phyloP scores from a whole-genome alignment of 2,329 filamentous ascomycete genomes.

The Cucurbitaria berberidis region DNA sequence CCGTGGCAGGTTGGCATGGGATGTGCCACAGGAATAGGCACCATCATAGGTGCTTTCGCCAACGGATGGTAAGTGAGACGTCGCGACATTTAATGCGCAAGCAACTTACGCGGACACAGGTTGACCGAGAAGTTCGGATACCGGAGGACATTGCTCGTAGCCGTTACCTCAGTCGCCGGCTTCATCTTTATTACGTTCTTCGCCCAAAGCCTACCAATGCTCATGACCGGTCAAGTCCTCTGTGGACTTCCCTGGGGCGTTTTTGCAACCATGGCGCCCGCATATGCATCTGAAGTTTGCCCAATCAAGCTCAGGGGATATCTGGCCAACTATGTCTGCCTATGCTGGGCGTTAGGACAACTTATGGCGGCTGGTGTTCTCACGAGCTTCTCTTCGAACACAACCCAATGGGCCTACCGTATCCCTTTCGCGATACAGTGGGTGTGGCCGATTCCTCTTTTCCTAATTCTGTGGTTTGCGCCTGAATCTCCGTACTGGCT shows the following conservation, averaged over 20 bases:
- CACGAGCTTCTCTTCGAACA: neutral
- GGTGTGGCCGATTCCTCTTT: neutral
- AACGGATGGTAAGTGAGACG: no score
- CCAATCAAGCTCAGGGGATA: conserved; percentile 67
- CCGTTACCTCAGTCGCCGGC: no score
- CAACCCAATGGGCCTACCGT: neutral
- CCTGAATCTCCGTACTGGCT: neutral
- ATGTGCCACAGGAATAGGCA: no score
- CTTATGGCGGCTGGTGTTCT: conserved; percentile 72
- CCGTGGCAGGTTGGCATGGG: no score
- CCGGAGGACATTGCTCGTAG: no score
- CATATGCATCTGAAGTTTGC: conserved; percentile 58
- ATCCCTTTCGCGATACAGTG: neutral
- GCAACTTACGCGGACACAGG: no score
- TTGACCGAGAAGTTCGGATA: no score
- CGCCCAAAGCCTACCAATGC: no score
- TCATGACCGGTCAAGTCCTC: no score
- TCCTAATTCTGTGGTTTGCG: neutral
- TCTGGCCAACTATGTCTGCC: conserved; percentile 67
- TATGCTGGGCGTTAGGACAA: conserved; percentile 71
- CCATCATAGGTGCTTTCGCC: no score
- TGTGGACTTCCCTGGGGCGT: no score
- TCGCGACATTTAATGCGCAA: no score
- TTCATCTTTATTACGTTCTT: neutral
- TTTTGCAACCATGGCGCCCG: conserved; percentile 1